Conservation (phyloP, 768 basidiomycete genomes). For the Trametes coccinea region DNA sequence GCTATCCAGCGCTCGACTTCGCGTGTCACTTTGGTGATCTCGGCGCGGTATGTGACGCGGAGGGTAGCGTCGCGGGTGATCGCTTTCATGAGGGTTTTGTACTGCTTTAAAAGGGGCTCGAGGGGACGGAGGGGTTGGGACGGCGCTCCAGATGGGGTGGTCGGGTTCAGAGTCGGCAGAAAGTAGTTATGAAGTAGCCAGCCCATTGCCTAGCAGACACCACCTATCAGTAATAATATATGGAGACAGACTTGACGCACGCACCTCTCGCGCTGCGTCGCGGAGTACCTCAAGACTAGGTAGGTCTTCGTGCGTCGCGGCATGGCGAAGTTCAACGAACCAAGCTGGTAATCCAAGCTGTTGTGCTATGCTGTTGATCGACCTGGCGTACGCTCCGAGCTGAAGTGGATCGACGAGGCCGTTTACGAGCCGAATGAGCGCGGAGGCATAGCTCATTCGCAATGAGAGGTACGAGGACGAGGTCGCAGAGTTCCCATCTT, state of each 20-base stretch:
- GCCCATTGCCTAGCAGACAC: slow-evolving; percentile 57
- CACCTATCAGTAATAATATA: background rate
- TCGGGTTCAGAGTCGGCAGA: slow-evolving; percentile 68
- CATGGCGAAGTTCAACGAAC: slow-evolving; percentile 92
- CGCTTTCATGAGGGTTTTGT: slow-evolving; percentile 68
- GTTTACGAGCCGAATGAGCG: slow-evolving; percentile 89
- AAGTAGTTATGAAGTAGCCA: slow-evolving; percentile 90
- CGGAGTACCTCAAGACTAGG: slow-evolving; percentile 80
- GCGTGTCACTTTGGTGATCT: slow-evolving; percentile 50
- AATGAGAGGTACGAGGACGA: slow-evolving; percentile 44
- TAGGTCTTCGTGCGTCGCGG: slow-evolving; percentile 93
- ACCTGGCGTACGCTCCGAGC: slow-evolving; percentile 82
- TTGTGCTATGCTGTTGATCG: slow-evolving; percentile 84
- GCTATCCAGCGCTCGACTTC: slow-evolving; percentile 79
- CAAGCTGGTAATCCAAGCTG: slow-evolving; percentile 85
- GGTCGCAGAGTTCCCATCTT: slow-evolving; percentile 42
- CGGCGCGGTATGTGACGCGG: slow-evolving; percentile 47
- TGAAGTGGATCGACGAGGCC: slow-evolving; percentile 95
- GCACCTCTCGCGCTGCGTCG: slow-evolving; percentile 73
- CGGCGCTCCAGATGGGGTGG: slow-evolving; percentile 39
- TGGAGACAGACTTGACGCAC: background rate
- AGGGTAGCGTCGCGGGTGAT: slow-evolving; percentile 67
- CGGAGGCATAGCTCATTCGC: slow-evolving; percentile 77
- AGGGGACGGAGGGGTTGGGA: slow-evolving; percentile 51
- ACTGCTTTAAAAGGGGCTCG: slow-evolving; percentile 66